These are phyloP conservation scores for Chalciporus sp. DNA, from an alignment of 1,284 basidiomycete genomes.

Conservation along the genomic window DNA sequence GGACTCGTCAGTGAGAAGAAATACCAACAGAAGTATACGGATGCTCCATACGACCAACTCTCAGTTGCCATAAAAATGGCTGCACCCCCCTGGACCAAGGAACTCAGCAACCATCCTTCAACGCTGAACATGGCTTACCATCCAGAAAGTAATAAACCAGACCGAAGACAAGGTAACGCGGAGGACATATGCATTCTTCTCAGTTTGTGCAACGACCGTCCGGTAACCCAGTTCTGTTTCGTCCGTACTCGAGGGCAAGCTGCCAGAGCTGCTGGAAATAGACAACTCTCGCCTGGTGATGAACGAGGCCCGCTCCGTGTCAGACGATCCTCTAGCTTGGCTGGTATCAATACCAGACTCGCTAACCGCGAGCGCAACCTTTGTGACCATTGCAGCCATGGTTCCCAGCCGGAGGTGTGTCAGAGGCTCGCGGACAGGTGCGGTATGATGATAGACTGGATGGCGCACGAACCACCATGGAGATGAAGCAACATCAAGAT, in stretches of 20 bases:
- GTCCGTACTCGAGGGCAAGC: constrained; percentile 13
- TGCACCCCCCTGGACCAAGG: constrained; percentile 46
- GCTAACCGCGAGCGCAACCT: constrained; percentile 44
- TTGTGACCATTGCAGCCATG: constrained; percentile 55
- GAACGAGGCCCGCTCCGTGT: background rate
- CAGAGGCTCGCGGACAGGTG: constrained; percentile 27
- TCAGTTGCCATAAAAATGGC: constrained; percentile 58
- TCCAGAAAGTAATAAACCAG: constrained; percentile 62
- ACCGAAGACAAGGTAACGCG: constrained; percentile 50
- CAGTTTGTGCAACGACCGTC: constrained; percentile 28
- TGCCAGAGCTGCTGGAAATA: constrained; percentile 11
- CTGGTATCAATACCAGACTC: constrained; percentile 12
- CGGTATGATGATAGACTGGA: constrained; percentile 22
- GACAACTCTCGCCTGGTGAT: background rate
- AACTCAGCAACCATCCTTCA: background rate
- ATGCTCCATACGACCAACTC: constrained; percentile 49
- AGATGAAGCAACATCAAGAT: background rate
- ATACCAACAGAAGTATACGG: constrained; percentile 73
- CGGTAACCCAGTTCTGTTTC: constrained; percentile 19
- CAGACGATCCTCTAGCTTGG: background rate
- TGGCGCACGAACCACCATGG: constrained; percentile 24
- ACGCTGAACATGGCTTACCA: constrained; percentile 36
- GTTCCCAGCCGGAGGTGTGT: constrained; percentile 45
- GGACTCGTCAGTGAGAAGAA: constrained; percentile 1
- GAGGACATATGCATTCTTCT: constrained; percentile 48